Base-by-base conservation (phyloP, 345 rosid species). In the Orychophragmus violaceus region DNA sequence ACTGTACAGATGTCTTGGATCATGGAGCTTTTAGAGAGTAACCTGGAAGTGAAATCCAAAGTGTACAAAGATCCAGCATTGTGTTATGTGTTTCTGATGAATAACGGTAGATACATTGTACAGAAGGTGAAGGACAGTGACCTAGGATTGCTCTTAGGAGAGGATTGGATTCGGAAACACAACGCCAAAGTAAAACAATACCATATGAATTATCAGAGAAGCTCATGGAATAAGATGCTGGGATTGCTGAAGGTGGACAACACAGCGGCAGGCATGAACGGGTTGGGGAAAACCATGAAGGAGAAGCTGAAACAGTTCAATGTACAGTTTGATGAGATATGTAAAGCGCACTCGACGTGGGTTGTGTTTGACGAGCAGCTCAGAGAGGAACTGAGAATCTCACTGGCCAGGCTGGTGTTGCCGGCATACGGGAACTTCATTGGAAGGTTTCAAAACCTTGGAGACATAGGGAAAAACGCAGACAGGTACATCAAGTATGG, bases 1-100 rank as follows among this genome's bases (percentile, higher is more conserved):
- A 81, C 86, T 0, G 89, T 82, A 37, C 94, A 88, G 59, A 84
- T 93, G 81, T 82, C 71, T 4, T 90, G 98, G 98, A 88, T 88
- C 70, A 85, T 93, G 97, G 96, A 88, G 83, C 80, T 93, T 35
- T 55, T 93, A 58, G 96, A 90, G 85, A 88, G 91, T 70, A 93
- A 93, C 77, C 68, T 93, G 61, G 98, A 90, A 81, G 80, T 81
- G 6, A 93, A 93, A 66, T 79, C 97, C 1, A 90, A 84, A 82
- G 78, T 88, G 37, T 93, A 88, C 23, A 71, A 84, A 44, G 91
- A 93, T 69, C 67, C 83, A 39, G 86, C 91, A 0, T 58, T 86
- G 77, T 81, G 82, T 53, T 77, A 68, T 59, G 76, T 93, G 39
- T 93, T 93, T 59, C 77, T 90, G 87, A 85, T 93, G 91, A 93